These are phyloP conservation scores for Spathaspora hagerdaliae DNA, from an alignment of 805 yeast species.

Conservation along the genomic window DNA sequence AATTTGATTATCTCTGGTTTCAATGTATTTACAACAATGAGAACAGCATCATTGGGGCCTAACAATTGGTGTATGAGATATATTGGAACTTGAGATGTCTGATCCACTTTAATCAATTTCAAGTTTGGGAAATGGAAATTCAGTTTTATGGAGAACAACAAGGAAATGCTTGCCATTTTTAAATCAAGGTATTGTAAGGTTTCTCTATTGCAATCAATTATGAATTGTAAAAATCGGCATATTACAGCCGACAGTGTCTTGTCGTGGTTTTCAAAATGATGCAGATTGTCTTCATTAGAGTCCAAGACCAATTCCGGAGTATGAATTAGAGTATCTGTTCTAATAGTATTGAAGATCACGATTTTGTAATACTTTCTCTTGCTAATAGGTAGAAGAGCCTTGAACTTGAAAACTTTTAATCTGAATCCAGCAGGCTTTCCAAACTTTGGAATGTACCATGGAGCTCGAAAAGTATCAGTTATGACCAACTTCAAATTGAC, in stretches of 20 bases:
- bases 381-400: not conserved
- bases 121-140: slow-evolving; percentile 11
- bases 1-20: not conserved
- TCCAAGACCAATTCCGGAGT: not conserved
- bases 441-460: not conserved
- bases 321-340: no score
- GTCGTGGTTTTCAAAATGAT: not conserved
- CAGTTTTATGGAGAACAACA: slow-evolving; percentile 7
- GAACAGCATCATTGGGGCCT: not conserved
- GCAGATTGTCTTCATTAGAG: not conserved
- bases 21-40: not conserved
- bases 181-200: slow-evolving; percentile 2
- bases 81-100: slow-evolving; percentile 4
- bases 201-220: not conserved
- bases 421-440: not conserved
- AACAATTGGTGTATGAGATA: not conserved
- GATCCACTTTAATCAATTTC: slow-evolving; percentile 20
- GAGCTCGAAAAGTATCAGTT: not conserved
- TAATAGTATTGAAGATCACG: not conserved
- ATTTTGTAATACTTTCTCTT: not conserved
- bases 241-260: not conserved
- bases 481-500: slow-evolving; percentile 1
- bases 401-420: not conserved
- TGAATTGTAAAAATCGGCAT: not conserved
- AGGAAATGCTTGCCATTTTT: slow-evolving; percentile 11